Base-by-base conservation (phyloP, 2,329 filamentous ascomycete species). In the Cladosporium sp. region DNA sequence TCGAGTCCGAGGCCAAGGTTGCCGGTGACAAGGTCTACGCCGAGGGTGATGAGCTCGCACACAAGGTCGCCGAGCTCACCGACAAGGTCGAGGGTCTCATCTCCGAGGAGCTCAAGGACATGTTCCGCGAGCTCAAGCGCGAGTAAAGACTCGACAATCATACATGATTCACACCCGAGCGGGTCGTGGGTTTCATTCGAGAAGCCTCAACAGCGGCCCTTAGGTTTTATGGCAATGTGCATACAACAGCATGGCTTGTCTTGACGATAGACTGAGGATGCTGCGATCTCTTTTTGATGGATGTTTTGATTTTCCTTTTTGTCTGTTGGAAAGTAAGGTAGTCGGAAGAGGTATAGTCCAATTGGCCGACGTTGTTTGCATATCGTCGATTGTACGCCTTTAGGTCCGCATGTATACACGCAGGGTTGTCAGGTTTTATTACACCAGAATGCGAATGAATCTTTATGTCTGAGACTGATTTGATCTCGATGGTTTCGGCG, bases 21-120 rank as follows among this genome's bases (percentile, higher is more conserved):
- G 65, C 68, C 56, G 59, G 64, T 50, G 60, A 61, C 56, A 57
- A 60, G 51, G 27, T 55, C 43, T 38, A 48, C 40, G 53, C 58
- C 41, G 68, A 56, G 70, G 55, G 63, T 69, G 41, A 77, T 50
- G 66, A 72, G 43, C 65, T 77, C 51, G 66, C 72, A 37, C 65
- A 73, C 56, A 70, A 73, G 61, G 71, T 77, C 51, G 70, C 78
- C 66, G 65, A 72, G 62, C 64, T 73, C 52, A 63, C 67, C 44
- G 50, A 54, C 40, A 68, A 76, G 60, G 51, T 75, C 54, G 71
- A 76, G 65, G 72, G 75, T 59, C 69, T 77, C 57, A 69, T 74
- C 41, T 69, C 71, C 38, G 72, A 70, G 43, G 71, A 77, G 61
- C 70, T 79, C 58, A 73, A 75, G 64, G 68, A 69, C 39, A 71